These are phyloP conservation scores for Arthrocladium fulminans DNA, from an alignment of 2,329 filamentous ascomycete species.

Conservation along the genomic window DNA sequence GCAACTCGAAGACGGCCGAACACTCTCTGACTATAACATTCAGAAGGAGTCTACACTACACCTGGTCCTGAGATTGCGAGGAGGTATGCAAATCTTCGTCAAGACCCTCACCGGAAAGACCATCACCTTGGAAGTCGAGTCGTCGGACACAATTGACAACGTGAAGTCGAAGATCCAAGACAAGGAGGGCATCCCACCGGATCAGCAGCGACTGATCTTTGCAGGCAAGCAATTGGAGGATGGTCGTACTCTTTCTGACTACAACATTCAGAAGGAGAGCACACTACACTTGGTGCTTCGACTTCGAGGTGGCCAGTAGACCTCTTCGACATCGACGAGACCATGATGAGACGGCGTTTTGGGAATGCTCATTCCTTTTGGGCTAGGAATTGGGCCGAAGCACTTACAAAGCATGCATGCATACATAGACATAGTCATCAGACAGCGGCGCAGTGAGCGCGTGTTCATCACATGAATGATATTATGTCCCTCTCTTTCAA, in stretches of 20 bases:
- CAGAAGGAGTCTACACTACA: slow-evolving; percentile 57
- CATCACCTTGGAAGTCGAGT: slow-evolving; percentile 60
- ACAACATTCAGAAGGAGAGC: slow-evolving; percentile 53
- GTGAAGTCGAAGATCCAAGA: slow-evolving; percentile 71
- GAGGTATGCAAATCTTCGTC: slow-evolving; percentile 71
- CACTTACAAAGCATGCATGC: too few relatives aligned
- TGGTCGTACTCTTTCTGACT: slow-evolving; percentile 45
- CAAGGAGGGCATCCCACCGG: slow-evolving; percentile 67
- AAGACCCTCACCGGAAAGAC: slow-evolving; percentile 72
- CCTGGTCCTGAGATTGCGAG: slow-evolving; percentile 54
- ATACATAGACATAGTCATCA: slow-evolving; percentile 4
- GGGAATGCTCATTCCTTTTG: not conserved
- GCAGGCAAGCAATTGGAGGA: slow-evolving; percentile 57
- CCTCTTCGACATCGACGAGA: not conserved
- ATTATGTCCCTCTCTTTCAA: slow-evolving; percentile 2
- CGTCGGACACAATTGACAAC: slow-evolving; percentile 61
- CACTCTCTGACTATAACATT: slow-evolving; percentile 47
- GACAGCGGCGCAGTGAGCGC: not conserved
- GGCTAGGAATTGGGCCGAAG: slow-evolving; percentile 2
- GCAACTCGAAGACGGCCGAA: slow-evolving; percentile 48
- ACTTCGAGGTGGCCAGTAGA: slow-evolving; percentile 43
- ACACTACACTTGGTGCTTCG: slow-evolving; percentile 56
- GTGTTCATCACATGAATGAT: not conserved
- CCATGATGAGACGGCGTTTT: not conserved
- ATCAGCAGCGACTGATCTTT: slow-evolving; percentile 63